phyloP scores from a whole-genome alignment of 306 rosid genomes.

The Rosa lucieae region DNA sequence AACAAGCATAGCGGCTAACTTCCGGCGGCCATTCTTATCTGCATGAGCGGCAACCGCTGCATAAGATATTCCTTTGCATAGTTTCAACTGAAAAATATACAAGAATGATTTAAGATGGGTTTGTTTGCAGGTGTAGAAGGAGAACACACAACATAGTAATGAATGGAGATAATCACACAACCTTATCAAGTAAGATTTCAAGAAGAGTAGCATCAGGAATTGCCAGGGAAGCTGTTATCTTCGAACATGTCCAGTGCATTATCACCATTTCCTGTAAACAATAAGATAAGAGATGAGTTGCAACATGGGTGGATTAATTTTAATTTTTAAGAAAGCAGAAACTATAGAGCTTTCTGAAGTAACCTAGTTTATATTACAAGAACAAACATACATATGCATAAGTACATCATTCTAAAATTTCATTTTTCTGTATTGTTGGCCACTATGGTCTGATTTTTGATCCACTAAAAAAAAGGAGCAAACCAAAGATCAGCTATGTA shows the following conservation, averaged over 20 bases:
- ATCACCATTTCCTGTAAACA: slow-evolving; percentile 85
- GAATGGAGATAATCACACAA: slow-evolving; percentile 28
- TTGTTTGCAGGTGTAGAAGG: slow-evolving; percentile 21
- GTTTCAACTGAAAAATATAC: slow-evolving; percentile 61
- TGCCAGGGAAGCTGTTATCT: slow-evolving; percentile 81
- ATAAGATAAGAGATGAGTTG: slow-evolving; percentile 19
- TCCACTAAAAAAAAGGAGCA: not conserved
- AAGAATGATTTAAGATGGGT: slow-evolving; percentile 10
- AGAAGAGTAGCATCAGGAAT: slow-evolving; percentile 82
- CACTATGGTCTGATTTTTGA: not conserved
- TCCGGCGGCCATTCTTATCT: slow-evolving; percentile 89
- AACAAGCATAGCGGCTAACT: slow-evolving; percentile 94
- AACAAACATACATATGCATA: not conserved
- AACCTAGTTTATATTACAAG: not conserved
- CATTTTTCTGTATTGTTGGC: not conserved
- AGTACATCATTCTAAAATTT: not conserved
- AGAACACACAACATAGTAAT: slow-evolving; percentile 17
- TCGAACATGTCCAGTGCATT: slow-evolving; percentile 99
- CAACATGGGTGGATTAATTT: not conserved
- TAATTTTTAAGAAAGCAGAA: slow-evolving; percentile 18
- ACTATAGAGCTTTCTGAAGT: slow-evolving; percentile 2
- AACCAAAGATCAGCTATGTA: not conserved
- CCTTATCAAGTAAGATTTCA: slow-evolving; percentile 93
- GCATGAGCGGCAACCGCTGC: slow-evolving; percentile 99
- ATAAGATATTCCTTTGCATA: slow-evolving; percentile 96